Percentiles rank a stretch among this genome's conserved stretches.
Evolutionary conservation across 345 rosid genomes (phyloP).

Genomic region (Nasturtium officinale): DNA sequence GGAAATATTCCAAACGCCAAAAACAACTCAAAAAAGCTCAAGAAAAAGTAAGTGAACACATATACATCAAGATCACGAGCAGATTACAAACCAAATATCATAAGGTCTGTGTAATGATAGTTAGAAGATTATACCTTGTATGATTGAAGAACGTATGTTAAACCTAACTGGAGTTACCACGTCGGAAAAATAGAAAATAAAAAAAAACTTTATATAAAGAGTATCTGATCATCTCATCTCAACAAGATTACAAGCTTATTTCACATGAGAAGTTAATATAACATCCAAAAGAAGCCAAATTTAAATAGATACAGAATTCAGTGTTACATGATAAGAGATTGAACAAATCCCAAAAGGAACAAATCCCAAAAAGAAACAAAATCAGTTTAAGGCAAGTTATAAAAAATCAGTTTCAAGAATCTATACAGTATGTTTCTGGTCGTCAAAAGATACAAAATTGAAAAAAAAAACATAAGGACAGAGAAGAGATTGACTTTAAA

Average conservation of each 20-base stretch:
- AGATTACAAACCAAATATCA: background rate
- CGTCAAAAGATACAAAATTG: slow-evolving; percentile 8
- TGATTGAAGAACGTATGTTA: background rate
- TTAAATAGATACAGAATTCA: slow-evolving; percentile 7
- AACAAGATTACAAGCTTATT: slow-evolving; percentile 14
- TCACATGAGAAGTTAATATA: background rate
- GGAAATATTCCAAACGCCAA: slow-evolving; percentile 42
- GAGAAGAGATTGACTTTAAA: slow-evolving; percentile 38
- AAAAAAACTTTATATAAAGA: slow-evolving; percentile 6
- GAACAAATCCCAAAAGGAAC: slow-evolving; percentile 8
- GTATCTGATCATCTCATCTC: background rate
- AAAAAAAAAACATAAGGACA: slow-evolving; percentile 39
- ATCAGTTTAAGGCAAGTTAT: slow-evolving; percentile 31
- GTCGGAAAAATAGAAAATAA: no score
- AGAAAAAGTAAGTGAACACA: background rate
- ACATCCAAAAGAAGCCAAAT: background rate
- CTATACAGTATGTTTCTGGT: slow-evolving; percentile 28
- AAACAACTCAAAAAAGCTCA: slow-evolving; percentile 42
- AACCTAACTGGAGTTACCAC: background rate
- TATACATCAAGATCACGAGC: slow-evolving; percentile 17
- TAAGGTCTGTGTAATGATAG: background rate
- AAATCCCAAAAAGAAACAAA: slow-evolving; percentile 9
- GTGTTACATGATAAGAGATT: slow-evolving; percentile 23
- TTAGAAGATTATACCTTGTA: background rate
- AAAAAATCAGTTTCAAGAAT: slow-evolving; percentile 12